Evolutionary conservation across 371 early-diverging fungal species (phyloP).

Genomic region (Mortierella sp.): DNA sequence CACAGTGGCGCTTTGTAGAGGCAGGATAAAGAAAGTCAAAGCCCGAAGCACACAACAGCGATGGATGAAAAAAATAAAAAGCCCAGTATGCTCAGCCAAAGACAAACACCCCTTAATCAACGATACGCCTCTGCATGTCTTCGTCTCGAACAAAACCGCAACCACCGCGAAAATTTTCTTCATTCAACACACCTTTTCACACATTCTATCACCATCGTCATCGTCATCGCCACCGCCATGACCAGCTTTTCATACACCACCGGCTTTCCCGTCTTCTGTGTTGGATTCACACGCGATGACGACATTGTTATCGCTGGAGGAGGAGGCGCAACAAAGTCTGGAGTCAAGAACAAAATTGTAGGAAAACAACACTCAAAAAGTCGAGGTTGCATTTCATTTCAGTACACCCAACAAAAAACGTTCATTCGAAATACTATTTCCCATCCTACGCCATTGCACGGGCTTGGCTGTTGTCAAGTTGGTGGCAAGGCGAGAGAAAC

Average conservation of each 20-base stretch:
- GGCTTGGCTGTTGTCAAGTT: neutral
- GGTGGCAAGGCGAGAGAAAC: neutral
- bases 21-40: neutral
- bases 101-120: neutral
- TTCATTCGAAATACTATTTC: neutral
- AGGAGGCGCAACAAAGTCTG: constrained; percentile 78
- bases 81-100: neutral
- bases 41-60: neutral
- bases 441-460: neutral
- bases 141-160: no score
- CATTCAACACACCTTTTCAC: neutral
- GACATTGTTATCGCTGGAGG: constrained; percentile 79
- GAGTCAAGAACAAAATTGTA: constrained; percentile 83
- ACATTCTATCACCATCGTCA: neutral
- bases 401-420: neutral
- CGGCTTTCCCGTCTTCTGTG: constrained; percentile 77
- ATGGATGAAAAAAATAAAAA: neutral
- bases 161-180: neutral
- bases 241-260: constrained; percentile 51
- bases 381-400: neutral
- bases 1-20: constrained; percentile 41
- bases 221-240: constrained; percentile 13
- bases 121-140: no score
- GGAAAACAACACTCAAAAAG: constrained; percentile 14
- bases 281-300: constrained; percentile 70